phyloP scores from a whole-genome alignment of 2,329 filamentous ascomycete genomes.

The Penicillium psychrosexuale region DNA sequence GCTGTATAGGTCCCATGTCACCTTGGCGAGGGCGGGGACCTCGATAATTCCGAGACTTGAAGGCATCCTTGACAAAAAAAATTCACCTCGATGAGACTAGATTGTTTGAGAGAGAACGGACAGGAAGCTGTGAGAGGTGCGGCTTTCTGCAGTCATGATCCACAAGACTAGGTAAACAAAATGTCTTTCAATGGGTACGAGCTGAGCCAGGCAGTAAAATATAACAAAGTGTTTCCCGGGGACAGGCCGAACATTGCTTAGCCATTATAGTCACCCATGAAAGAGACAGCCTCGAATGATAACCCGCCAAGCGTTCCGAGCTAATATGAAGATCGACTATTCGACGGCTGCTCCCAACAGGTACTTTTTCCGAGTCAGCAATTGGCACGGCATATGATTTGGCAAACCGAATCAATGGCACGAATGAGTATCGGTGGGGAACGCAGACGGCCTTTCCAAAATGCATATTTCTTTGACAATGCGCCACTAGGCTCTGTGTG shows the following conservation, averaged over 20 bases:
- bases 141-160: not conserved
- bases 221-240: not conserved
- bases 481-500: not conserved
- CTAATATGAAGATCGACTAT: not conserved
- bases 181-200: not conserved
- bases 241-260: not conserved
- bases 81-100: not conserved
- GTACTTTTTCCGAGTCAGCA: not conserved
- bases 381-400: not conserved
- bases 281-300: slow-evolving; percentile 2
- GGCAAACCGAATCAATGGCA: not conserved
- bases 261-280: not conserved
- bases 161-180: not conserved
- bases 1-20: slow-evolving; percentile 30
- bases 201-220: not conserved
- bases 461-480: slow-evolving; percentile 3
- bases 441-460: not conserved
- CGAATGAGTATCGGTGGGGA: not conserved
- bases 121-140: not conserved
- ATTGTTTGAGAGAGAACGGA: not conserved
- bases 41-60: slow-evolving; percentile 22
- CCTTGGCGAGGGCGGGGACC: slow-evolving; percentile 23
- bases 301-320: not conserved
- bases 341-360: not conserved
- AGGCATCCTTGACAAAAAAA: slow-evolving; percentile 15